A percentile compares a stretch with the other conserved stretches of the same genome.
Evolutionary conservation across 2,329 filamentous ascomycete species (phyloP).

Genomic region (Neonectria neomacrospora): DNA sequence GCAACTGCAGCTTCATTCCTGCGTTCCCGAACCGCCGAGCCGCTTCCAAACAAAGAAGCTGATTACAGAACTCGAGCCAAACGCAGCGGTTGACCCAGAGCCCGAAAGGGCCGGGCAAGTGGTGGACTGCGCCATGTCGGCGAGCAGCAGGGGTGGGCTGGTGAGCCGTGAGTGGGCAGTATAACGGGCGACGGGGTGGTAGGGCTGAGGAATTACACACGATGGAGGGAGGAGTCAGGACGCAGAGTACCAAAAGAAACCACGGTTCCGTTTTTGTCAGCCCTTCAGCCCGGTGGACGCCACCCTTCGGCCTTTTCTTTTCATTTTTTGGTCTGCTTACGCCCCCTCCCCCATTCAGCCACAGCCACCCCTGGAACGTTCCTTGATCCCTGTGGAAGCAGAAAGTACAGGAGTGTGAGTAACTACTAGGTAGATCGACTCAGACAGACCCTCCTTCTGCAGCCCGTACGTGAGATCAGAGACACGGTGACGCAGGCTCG

Average conservation of each 20-base stretch:
- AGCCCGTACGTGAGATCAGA: not conserved
- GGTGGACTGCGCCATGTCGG: constrained; percentile 28
- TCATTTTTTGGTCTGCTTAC: not conserved
- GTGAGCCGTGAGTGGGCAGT: constrained; percentile 14
- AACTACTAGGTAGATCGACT: too few relatives aligned
- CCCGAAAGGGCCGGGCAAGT: constrained; percentile 23
- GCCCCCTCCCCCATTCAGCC: constrained; percentile 24
- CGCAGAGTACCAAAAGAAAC: not conserved
- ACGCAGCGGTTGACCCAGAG: constrained; percentile 11
- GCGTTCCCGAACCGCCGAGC: constrained; percentile 6
- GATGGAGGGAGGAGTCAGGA: too few relatives aligned
- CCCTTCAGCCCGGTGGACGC: constrained; percentile 8
- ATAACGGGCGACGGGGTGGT: constrained; percentile 15
- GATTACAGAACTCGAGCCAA: not conserved
- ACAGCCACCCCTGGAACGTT: constrained; percentile 28
- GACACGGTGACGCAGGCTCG: not conserved
- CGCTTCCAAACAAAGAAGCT: constrained; percentile 41
- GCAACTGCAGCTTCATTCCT: not conserved
- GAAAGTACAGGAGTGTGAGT: not conserved
- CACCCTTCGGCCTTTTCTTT: not conserved
- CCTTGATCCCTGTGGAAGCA: not conserved
- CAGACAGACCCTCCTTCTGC: too few relatives aligned
- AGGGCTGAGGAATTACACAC: constrained; percentile 23
- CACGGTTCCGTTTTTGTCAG: not conserved
- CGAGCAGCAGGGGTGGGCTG: constrained; percentile 23